Percentiles rank a stretch among this genome's conserved stretches.
These are phyloP conservation scores for Chalciporus piperatus DNA, from an alignment of 768 basidiomycete species.

Conservation along the genomic window DNA sequence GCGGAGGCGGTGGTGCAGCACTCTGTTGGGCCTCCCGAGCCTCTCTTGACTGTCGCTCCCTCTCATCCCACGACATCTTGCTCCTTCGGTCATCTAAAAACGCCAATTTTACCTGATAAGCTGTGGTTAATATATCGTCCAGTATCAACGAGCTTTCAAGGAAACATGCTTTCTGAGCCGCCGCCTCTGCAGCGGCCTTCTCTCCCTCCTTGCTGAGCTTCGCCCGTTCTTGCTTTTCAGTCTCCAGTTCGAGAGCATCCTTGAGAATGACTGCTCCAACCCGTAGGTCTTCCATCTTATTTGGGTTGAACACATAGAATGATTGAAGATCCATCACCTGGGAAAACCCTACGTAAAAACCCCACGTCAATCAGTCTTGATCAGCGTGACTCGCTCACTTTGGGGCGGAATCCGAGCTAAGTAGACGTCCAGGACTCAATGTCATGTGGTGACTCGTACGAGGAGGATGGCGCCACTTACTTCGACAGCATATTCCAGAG, in stretches of 20 bases:
- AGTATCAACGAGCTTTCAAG: background rate
- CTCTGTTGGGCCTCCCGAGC: slow-evolving; percentile 32
- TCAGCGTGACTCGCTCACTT: slow-evolving; percentile 41
- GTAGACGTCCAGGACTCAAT: slow-evolving; percentile 1
- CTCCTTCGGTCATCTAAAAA: slow-evolving; percentile 75
- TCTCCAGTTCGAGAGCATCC: slow-evolving; percentile 57
- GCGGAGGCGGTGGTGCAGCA: background rate
- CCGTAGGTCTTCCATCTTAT: slow-evolving; percentile 50
- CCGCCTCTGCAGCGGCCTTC: slow-evolving; percentile 55
- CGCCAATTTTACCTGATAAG: slow-evolving; percentile 64
- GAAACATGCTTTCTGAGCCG: slow-evolving; percentile 50
- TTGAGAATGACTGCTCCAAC: slow-evolving; percentile 64
- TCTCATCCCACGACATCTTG: slow-evolving; percentile 52
- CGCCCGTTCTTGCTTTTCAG: slow-evolving; percentile 44
- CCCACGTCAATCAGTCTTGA: background rate
- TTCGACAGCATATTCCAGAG: slow-evolving; percentile 77
- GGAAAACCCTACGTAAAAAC: background rate
- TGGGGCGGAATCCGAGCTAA: slow-evolving; percentile 74
- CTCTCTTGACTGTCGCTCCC: slow-evolving; percentile 52
- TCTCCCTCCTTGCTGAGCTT: slow-evolving; percentile 50
- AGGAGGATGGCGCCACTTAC: slow-evolving; percentile 42
- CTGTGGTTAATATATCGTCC: background rate
- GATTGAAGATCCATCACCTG: slow-evolving; percentile 75
- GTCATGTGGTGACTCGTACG: slow-evolving; percentile 7
- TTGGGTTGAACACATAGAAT: slow-evolving; percentile 60